Evolutionary conservation across 495 filamentous ascomycete genomes (phyloP).

Genomic region (Aspergillus bertholletiae): DNA sequence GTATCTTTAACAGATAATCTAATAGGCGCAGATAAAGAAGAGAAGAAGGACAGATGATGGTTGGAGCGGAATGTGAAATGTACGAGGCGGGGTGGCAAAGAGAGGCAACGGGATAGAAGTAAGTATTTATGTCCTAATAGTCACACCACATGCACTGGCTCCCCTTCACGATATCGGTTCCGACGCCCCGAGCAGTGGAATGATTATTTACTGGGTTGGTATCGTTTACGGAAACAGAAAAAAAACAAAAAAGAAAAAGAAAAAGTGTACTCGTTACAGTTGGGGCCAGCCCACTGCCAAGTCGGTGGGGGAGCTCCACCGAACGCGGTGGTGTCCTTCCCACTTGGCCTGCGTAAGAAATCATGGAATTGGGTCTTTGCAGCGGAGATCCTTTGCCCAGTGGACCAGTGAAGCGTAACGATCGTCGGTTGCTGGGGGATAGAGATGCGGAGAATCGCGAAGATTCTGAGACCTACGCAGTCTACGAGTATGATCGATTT

Average conservation of each 20-base stretch:
- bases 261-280: background rate
- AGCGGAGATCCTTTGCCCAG: background rate
- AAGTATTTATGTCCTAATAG: background rate
- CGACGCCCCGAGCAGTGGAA: background rate
- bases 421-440: background rate
- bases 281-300: background rate
- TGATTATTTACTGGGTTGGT: background rate
- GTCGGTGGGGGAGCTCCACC: no score
- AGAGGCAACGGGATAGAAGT: background rate
- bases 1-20: background rate
- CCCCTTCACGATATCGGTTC: background rate
- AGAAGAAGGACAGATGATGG: background rate
- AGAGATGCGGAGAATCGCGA: background rate
- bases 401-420: background rate
- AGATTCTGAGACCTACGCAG: background rate
- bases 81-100: background rate
- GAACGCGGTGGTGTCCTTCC: background rate
- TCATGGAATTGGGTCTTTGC: background rate
- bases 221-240: background rate
- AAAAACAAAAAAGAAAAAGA: background rate
- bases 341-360: background rate
- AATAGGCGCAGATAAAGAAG: conserved; percentile 1
- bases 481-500: background rate
- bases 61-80: background rate
- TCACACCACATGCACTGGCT: background rate